These are phyloP conservation scores for Dictyophora rubrovolvata DNA, from an alignment of 768 basidiomycete genomes.

Conservation along the genomic window DNA sequence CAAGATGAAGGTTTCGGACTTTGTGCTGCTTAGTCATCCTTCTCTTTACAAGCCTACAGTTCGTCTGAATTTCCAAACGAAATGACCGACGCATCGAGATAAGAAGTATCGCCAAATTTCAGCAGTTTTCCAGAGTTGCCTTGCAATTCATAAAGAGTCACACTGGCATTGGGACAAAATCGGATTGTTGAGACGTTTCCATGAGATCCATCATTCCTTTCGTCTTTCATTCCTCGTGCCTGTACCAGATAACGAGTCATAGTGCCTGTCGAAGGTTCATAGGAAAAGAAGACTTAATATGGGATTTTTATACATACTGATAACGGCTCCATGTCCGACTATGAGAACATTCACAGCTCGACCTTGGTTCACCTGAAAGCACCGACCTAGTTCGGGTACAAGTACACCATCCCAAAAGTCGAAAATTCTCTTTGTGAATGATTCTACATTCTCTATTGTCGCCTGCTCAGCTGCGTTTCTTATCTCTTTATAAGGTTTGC, in stretches of 20 bases:
- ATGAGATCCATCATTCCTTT: constrained; percentile 18
- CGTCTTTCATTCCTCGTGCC: constrained; percentile 28
- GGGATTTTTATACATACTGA: constrained; percentile 18
- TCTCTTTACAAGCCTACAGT: constrained; percentile 3
- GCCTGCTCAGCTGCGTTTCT: constrained; percentile 12
- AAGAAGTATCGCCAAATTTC: constrained; percentile 45
- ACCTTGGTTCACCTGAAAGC: not conserved
- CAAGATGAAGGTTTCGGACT: not conserved
- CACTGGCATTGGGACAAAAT: constrained; percentile 41
- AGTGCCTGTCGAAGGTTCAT: constrained; percentile 16
- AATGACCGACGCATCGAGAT: constrained; percentile 33
- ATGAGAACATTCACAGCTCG: constrained; percentile 35
- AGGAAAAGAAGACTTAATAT: not conserved
- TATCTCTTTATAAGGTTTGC: constrained; percentile 15
- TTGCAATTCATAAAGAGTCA: constrained; percentile 50
- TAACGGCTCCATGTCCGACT: constrained; percentile 59
- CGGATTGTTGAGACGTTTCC: constrained; percentile 21
- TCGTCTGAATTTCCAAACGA: constrained; percentile 43
- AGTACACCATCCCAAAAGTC: constrained; percentile 52
- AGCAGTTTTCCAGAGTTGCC: constrained; percentile 32
- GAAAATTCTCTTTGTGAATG: constrained; percentile 39
- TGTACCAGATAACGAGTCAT: constrained; percentile 28
- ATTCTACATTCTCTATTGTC: constrained; percentile 29
- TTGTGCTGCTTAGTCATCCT: not conserved
- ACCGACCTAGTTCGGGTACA: constrained; percentile 3